Evolutionary conservation across 306 rosid species (phyloP), one percentile per base, ranked within the genome.

Genomic region (Comarum palustre): DNA sequence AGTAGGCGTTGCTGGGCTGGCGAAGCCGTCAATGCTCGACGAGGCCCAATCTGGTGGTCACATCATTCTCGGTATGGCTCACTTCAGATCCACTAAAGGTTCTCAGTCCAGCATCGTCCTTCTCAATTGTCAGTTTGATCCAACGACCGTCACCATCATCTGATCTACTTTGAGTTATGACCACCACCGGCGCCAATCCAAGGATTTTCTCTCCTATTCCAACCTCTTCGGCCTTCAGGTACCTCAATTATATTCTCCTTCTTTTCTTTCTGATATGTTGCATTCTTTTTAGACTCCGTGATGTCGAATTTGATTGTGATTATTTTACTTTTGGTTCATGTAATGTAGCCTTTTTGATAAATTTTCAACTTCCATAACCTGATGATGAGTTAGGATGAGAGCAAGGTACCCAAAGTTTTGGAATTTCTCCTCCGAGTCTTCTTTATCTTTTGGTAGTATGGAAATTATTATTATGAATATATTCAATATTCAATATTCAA

Each of bases 341-440:
- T 81, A 79, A 75, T 87, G 89, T 80, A 90, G 97, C 64, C 99
- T 6, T 32, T 73, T 88, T 95, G 96, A 75, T 91, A 89, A 95
- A 83, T 85, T 95, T 86, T 82, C 96, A 83, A 82, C 92, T 95
- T 83, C 96, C 97, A 72, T 84, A 86, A 73, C 86, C 87, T 54
- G 96, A 87, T 83, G 97, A 90, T 86, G 97, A 94, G 97, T 87
- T 96, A 91, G 92, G 99, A 91, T 81, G 97, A 91, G 90, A 94
- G 97, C 90, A 90, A 86, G 91, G 82, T 77, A 91, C 84, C 81
- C 95, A 86, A 91, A 92, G 99, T 90, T 32, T 5, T 32, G 34
- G 0, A 32, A 32, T 32, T 32, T 4, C 34, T 32, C 34, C 34
- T 32, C 5, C 4, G 34, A 32, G 34, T 32, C 34, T 32, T 32